Conservation (phyloP, 345 rosid species). For the Erodium maritimum region DNA sequence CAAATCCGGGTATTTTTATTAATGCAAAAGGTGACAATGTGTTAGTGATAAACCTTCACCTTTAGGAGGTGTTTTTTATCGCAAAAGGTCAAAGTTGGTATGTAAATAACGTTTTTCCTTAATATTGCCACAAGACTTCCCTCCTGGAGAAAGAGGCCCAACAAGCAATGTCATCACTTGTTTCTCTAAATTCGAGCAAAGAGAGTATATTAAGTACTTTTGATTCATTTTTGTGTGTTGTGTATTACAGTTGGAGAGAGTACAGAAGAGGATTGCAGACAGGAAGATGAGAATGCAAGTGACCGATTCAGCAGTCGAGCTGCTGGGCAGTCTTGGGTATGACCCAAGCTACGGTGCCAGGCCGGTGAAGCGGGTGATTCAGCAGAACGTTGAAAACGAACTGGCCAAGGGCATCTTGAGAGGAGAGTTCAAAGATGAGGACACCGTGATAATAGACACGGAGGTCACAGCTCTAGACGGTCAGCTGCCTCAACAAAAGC, state of each 20-base stretch:
- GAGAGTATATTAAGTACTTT: background rate
- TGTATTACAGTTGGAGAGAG: constrained; percentile 70
- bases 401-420: constrained; percentile 91
- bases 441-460: constrained; percentile 50
- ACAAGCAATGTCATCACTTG: no score
- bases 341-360: constrained; percentile 96
- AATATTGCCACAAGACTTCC: no score
- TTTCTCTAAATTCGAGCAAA: background rate
- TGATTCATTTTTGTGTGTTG: constrained; percentile 6
- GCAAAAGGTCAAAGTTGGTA: no score
- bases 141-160: no score
- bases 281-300: constrained; percentile 70
- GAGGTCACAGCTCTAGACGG: constrained; percentile 63
- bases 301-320: constrained; percentile 61
- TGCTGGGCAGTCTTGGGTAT: constrained; percentile 78
- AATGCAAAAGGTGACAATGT: no score
- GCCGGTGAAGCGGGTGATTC: constrained; percentile 95
- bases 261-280: constrained; percentile 79
- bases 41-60: no score
- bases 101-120: no score
- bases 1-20: no score
- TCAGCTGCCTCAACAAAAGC: constrained; percentile 76
- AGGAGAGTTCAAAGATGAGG: constrained; percentile 87
- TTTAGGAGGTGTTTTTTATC: no score
- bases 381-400: constrained; percentile 86